Evolutionary conservation across 257 asterid genomes (phyloP).

Genomic region (Capsicum baccatum): DNA sequence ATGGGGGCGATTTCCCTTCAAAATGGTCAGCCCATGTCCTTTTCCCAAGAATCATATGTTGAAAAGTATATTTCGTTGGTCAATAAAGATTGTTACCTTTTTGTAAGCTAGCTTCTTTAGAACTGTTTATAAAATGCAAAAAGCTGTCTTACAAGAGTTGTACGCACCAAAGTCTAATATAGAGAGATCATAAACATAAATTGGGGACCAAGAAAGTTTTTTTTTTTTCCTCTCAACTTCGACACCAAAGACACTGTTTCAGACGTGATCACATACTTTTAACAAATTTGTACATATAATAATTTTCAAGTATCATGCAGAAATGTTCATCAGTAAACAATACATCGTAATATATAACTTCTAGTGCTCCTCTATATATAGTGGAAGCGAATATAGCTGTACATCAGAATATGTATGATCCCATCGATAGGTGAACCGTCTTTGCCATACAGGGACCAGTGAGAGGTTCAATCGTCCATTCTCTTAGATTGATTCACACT

Average conservation of each 20-base stretch:
- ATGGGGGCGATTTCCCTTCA: too few relatives aligned
- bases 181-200: neutral
- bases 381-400: neutral
- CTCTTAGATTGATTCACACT: constrained; percentile 35
- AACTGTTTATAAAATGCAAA: neutral
- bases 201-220: neutral
- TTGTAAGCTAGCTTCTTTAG: neutral
- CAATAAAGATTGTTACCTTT: too few relatives aligned
- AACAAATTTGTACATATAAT: neutral
- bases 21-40: too few relatives aligned
- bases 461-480: neutral
- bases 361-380: neutral
- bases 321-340: neutral
- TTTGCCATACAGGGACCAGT: neutral
- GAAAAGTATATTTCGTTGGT: too few relatives aligned
- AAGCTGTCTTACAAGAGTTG: neutral
- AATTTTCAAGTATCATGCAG: neutral
- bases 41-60: too few relatives aligned
- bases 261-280: neutral
- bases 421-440: neutral
- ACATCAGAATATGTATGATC: constrained; percentile 12
- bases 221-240: neutral
- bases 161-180: neutral
- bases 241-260: neutral
- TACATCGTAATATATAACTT: constrained; percentile 14